Percentiles rank a stretch among this genome's conserved stretches.
Conservation (phyloP, 2,329 filamentous ascomycete genomes). For the Zymoseptoria crescenta region DNA sequence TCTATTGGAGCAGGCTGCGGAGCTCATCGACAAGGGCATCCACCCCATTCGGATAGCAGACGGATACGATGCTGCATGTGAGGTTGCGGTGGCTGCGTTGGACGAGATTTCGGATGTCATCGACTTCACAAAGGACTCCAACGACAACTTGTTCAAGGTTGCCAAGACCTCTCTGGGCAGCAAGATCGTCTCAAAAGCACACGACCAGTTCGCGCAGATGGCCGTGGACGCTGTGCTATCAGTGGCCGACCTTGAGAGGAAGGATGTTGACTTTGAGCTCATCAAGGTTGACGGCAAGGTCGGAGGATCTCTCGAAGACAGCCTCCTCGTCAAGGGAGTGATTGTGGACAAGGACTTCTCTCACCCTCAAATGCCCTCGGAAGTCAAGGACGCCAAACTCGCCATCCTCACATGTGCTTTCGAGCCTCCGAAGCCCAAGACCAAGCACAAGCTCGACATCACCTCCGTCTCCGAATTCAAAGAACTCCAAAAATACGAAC, state of each 20-base stretch:
- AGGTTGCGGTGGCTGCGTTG: constrained; percentile 86
- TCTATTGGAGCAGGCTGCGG: constrained; percentile 89
- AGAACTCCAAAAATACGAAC: constrained; percentile 92
- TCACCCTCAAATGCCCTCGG: constrained; percentile 96
- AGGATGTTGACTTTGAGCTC: constrained; percentile 96
- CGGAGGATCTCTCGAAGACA: constrained; percentile 86
- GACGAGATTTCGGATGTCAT: constrained; percentile 91
- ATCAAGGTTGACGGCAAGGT: constrained; percentile 99
- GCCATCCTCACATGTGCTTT: constrained; percentile 97
- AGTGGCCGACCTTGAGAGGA: constrained; percentile 89
- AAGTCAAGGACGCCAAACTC: constrained; percentile 91
- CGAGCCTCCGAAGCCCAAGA: constrained; percentile 98
- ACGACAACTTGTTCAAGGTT: constrained; percentile 82
- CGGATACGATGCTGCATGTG: constrained; percentile 94
- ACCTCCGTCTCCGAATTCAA: constrained; percentile 97
- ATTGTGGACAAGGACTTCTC: constrained; percentile 99
- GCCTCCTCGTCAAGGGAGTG: constrained; percentile 90
- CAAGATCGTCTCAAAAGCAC: constrained; percentile 98
- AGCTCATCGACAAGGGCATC: constrained; percentile 98
- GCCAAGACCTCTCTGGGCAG: constrained; percentile 92
- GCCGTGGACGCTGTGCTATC: constrained; percentile 95
- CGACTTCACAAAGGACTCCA: constrained; percentile 72
- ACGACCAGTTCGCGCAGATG: constrained; percentile 96
- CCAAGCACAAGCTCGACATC: constrained; percentile 98
- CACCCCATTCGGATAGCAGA: constrained; percentile 98